phyloP scores from a whole-genome alignment of 2,329 filamentous ascomycete species.

The Alternaria brassicicola region DNA sequence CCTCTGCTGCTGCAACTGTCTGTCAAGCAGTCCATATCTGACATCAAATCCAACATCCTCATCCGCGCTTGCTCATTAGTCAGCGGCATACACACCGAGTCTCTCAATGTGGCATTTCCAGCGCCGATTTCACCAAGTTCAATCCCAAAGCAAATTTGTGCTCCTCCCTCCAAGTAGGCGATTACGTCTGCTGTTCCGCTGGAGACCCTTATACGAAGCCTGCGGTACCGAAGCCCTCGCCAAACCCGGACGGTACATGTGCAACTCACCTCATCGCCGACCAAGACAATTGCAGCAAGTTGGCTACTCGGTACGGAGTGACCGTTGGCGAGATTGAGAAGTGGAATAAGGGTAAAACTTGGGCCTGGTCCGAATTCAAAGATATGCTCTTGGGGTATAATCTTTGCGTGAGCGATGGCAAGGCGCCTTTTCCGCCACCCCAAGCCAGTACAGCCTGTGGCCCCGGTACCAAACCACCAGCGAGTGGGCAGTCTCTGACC shows the following conservation, averaged over 20 bases:
- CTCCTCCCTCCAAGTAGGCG: no score
- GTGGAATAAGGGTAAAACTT: conserved; percentile 52
- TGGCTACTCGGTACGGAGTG: not conserved
- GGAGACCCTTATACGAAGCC: not conserved
- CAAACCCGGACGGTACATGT: not conserved
- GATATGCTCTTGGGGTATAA: conserved; percentile 35
- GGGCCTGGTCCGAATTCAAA: conserved; percentile 53
- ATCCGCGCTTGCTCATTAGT: not conserved
- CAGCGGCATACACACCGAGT: not conserved
- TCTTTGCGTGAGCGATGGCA: conserved; percentile 53
- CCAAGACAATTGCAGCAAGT: not conserved
- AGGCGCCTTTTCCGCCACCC: conserved; percentile 26
- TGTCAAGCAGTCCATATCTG: not conserved
- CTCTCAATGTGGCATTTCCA: no score
- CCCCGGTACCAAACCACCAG: conserved; percentile 40
- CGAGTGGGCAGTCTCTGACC: conserved; percentile 16
- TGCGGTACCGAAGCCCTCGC: not conserved
- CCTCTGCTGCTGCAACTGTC: not conserved
- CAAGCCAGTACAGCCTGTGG: no score
- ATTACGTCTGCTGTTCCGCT: no score
- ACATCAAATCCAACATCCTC: not conserved
- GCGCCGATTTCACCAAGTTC: no score
- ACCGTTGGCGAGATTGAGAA: conserved; percentile 17
- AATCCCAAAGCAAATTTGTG: no score
- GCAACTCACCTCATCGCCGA: not conserved